These are phyloP conservation scores for Ophiostoma pallidulum DNA, from an alignment of 2,329 filamentous ascomycete genomes.

Conservation along the genomic window DNA sequence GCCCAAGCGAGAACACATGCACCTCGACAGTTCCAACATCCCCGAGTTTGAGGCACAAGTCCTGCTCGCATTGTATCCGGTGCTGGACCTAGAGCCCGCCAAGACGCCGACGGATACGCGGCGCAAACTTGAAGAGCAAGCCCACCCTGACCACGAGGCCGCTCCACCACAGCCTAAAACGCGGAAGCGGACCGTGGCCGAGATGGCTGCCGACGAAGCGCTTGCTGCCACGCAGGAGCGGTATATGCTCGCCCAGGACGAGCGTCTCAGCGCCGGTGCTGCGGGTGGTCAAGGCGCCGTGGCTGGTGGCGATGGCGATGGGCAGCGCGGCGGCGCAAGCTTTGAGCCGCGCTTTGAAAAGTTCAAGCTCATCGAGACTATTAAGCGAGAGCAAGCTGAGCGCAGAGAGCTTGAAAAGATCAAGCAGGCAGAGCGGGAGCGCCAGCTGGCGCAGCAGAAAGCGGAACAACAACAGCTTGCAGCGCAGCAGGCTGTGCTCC, in stretches of 20 bases:
- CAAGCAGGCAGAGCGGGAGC: constrained; percentile 51
- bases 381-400: constrained; percentile 68
- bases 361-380: constrained; percentile 84
- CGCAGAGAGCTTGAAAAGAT: constrained; percentile 68
- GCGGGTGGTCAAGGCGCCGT: constrained; percentile 47
- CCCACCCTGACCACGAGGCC: constrained; percentile 68
- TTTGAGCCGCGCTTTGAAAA: constrained; percentile 83
- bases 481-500: constrained; percentile 10
- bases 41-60: constrained; percentile 68
- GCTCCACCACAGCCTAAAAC: constrained; percentile 76
- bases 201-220: constrained; percentile 91
- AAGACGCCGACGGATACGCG: constrained; percentile 60
- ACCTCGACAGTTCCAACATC: constrained; percentile 65
- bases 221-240: constrained; percentile 80
- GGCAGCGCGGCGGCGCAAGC: constrained; percentile 57
- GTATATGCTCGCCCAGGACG: constrained; percentile 88
- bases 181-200: constrained; percentile 85
- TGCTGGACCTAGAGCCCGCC: constrained; percentile 69
- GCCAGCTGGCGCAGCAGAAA: constrained; percentile 40
- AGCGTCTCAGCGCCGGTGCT: constrained; percentile 57
- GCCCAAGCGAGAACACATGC: constrained; percentile 61
- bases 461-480: constrained; percentile 37
- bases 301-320: constrained; percentile 60
- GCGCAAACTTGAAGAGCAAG: constrained; percentile 58
- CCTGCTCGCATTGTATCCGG: constrained; percentile 61